Base-by-base conservation (phyloP, 306 rosid genomes). In the Acmispon strigosus region DNA sequence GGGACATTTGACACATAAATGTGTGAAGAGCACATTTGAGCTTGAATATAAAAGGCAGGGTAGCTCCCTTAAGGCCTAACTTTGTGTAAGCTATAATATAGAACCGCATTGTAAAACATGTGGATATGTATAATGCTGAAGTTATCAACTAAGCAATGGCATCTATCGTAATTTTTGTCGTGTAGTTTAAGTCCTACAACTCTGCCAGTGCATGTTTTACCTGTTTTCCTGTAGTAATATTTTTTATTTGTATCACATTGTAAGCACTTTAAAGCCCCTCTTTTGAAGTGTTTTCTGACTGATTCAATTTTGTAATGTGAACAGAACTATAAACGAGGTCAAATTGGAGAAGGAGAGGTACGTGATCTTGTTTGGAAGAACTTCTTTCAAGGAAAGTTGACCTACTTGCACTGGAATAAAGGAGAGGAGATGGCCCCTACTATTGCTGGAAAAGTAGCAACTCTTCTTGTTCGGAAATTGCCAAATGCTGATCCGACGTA, bases 371-470 rank as follows among this genome's bases (percentile, higher is more conserved):
- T 85, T n/a, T 82, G 81, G 86, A 90, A 79, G 79, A 83, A 79
- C 69, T 64, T 93, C 44, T 45, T 74, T 16, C 85, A 74, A 68
- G 97, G 90, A 78, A 90, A 65, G 77, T 41, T 93, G 83, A 90
- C 98, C 9, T 93, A 80, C 85, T 15, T 90, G 78, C 98, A 83
- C 62, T 87, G 90, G 93, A 81, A 84, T 68, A 87, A 81, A 81
- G 98, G 96, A 80, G 87, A 83, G 79, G 97, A 85, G 83, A 93
- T 93, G 98, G 78, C 86, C 63, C 96, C 97, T 55, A 80, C 87
- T 60, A 82, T 88, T 49, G 83, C 80, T 37, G 87, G 53, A 5
- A 75, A 84, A 66, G 87, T 85, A 62, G 98, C 82, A 62, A 88
- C 97, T 42, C 91, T 90, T 75, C 93, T 93, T 52, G 89, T 93